Conservation (phyloP, 2,329 filamentous ascomycete species). For the Penicillium digitatum region DNA sequence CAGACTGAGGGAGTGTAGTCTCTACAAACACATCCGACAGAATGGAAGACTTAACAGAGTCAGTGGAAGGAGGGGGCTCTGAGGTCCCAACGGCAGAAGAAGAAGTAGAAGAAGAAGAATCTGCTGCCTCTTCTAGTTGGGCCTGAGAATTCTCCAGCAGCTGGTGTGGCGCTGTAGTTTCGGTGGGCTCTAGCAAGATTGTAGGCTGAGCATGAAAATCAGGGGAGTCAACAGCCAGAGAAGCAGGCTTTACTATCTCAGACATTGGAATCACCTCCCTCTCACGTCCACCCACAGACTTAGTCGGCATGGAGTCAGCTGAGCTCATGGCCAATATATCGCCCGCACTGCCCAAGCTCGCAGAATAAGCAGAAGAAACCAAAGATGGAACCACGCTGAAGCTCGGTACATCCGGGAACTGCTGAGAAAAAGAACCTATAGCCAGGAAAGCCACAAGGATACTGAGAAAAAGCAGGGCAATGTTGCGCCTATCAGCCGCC, state of each 20-base stretch:
- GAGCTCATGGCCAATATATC: not conserved
- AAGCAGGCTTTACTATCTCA: not conserved
- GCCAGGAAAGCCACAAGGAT: conserved; percentile 15
- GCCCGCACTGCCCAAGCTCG: not conserved
- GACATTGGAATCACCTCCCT: not conserved
- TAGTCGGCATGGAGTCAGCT: too few relatives aligned
- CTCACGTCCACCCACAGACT: not conserved
- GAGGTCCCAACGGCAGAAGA: too few relatives aligned
- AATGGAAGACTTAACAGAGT: not conserved
- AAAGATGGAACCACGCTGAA: not conserved
- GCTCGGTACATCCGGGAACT: not conserved
- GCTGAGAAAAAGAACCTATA: conserved; percentile 13
- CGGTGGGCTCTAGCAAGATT: not conserved
- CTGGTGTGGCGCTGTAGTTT: not conserved
- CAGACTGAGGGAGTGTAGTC: not conserved
- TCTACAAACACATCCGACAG: not conserved
- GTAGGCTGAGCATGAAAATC: not conserved
- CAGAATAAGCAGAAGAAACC: not conserved
- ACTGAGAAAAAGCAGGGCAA: conserved; percentile 30
- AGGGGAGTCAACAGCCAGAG: not conserved
- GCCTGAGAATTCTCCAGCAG: not conserved
- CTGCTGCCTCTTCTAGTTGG: not conserved
- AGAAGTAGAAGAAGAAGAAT: not conserved
- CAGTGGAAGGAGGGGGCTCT: too few relatives aligned
- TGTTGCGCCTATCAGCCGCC: conserved; percentile 52